Evolutionary conservation across 805 yeast species (phyloP).

Genomic region (Ogataea populi-albae): DNA sequence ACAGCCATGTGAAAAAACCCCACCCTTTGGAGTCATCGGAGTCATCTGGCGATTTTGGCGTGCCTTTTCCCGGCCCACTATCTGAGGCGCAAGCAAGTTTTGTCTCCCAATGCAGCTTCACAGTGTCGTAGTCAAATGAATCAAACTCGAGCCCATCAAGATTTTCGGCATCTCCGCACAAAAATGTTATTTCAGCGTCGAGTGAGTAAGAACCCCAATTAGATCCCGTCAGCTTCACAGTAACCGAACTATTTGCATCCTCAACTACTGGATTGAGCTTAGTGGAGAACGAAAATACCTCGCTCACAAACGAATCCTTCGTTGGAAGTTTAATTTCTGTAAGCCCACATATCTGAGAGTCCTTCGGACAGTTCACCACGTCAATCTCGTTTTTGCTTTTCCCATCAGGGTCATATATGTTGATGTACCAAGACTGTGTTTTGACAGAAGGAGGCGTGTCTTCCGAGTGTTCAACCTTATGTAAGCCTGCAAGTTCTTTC

Average conservation of each 20-base stretch:
- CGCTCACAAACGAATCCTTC: conserved; percentile 47
- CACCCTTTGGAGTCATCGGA: conserved; percentile 49
- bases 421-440: conserved; percentile 62
- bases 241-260: conserved; percentile 30
- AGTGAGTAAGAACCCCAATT: conserved; percentile 67
- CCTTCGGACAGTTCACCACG: conserved; percentile 57
- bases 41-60: conserved; percentile 26
- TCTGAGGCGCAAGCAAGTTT: conserved; percentile 38
- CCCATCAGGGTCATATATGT: conserved; percentile 59
- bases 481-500: conserved; percentile 47
- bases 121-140: conserved; percentile 37
- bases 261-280: conserved; percentile 36
- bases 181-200: conserved; percentile 44
- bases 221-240: conserved; percentile 46
- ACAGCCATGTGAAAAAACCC: conserved; percentile 83
- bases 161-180: conserved; percentile 40
- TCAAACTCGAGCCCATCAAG: conserved; percentile 30
- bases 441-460: conserved; percentile 81
- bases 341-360: conserved; percentile 78
- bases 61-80: conserved; percentile 29
- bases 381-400: conserved; percentile 31
- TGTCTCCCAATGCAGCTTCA: conserved; percentile 33
- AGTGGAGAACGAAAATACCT: conserved; percentile 57
- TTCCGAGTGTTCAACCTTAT: conserved; percentile 36
- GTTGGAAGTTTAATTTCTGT: conserved; percentile 54